phyloP scores from a whole-genome alignment of 2,329 filamentous ascomycete species.

The Meredithiella fracta region DNA sequence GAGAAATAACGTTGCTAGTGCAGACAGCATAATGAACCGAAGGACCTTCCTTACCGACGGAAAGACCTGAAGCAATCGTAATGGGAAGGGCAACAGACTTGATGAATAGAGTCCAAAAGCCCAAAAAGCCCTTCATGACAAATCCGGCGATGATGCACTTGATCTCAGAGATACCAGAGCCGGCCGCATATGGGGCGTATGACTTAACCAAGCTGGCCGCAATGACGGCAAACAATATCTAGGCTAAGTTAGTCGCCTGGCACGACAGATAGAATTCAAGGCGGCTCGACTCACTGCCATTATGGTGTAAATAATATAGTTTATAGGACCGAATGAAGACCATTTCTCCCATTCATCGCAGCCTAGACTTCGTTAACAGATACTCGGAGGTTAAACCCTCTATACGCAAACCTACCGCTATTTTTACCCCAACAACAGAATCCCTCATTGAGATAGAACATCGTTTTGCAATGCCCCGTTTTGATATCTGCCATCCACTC shows the following conservation, averaged over 20 bases:
- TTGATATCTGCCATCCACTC: constrained; percentile 97
- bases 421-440: constrained; percentile 98
- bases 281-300: constrained; percentile 46
- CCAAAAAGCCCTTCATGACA: constrained; percentile 96
- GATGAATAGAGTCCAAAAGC: constrained; percentile 79
- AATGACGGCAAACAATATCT: constrained; percentile 65
- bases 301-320: constrained; percentile 76
- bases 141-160: constrained; percentile 98
- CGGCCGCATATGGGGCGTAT: constrained; percentile 90
- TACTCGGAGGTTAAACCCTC: too few relatives aligned
- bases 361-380: constrained; percentile 27
- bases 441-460: constrained; percentile 90
- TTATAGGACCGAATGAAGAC: constrained; percentile 61
- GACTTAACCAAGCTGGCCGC: constrained; percentile 73
- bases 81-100: constrained; percentile 84
- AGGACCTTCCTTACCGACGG: constrained; percentile 91
- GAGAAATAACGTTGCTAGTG: constrained; percentile 88
- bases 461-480: constrained; percentile 85
- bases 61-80: constrained; percentile 83
- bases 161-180: constrained; percentile 95
- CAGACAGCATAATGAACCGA: constrained; percentile 99
- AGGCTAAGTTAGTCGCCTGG: constrained; percentile 14
- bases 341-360: constrained; percentile 82
- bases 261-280: constrained; percentile 3
- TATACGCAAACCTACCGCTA: constrained; percentile 35